These are phyloP conservation scores for Colletotrichum lentis DNA, from an alignment of 2,329 filamentous ascomycete genomes.

Conservation along the genomic window DNA sequence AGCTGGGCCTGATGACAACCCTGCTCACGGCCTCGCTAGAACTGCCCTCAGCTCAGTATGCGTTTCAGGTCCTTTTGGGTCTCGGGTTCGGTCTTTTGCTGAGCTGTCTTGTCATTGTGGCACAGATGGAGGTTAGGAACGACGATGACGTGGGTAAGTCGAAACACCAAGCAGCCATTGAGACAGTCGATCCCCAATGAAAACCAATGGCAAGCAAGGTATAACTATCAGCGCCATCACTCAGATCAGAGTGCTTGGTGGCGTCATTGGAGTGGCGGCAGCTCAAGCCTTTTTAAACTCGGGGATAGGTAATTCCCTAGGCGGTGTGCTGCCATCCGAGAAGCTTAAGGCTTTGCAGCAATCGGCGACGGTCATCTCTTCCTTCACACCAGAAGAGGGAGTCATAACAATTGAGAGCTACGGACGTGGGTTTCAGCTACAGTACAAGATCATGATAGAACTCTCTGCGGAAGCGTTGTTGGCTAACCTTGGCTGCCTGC, in stretches of 20 bases:
- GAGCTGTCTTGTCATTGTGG: slow-evolving; percentile 40
- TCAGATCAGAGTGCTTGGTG: slow-evolving; percentile 51
- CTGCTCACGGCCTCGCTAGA: not conserved
- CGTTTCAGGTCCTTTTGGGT: slow-evolving; percentile 50
- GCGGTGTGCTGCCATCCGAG: not conserved
- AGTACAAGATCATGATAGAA: not conserved
- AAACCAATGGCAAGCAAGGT: not conserved
- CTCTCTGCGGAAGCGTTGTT: not conserved
- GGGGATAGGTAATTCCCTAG: not conserved
- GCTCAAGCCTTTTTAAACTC: not conserved
- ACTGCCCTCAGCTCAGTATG: slow-evolving; percentile 41
- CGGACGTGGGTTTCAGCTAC: not conserved
- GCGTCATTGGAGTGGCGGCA: slow-evolving; percentile 42
- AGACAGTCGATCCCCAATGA: not conserved
- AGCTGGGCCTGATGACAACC: slow-evolving; percentile 47
- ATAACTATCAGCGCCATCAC: slow-evolving; percentile 47
- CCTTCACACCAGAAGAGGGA: not conserved
- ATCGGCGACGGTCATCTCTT: not conserved
- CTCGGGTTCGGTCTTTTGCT: slow-evolving; percentile 50
- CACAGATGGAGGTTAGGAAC: slow-evolving; percentile 2
- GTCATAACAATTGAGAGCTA: not conserved
- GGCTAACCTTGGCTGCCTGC: not conserved
- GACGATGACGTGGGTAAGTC: slow-evolving; percentile 43
- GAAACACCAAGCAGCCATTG: not conserved
- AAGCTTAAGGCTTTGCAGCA: not conserved